phyloP scores from a whole-genome alignment of 78 protist genomes.

The Dictyostelium purpureum region DNA sequence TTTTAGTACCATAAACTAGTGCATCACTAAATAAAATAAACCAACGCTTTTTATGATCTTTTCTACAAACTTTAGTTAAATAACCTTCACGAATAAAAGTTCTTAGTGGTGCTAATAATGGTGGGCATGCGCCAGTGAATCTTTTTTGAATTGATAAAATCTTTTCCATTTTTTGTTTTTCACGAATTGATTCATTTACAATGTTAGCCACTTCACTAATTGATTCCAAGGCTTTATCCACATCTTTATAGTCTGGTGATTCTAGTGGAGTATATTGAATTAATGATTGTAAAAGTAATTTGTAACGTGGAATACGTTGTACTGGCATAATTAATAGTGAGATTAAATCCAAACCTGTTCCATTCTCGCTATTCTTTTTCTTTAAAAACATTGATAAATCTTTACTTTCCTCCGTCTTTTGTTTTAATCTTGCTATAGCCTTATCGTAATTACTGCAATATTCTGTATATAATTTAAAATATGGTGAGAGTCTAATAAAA shows the following conservation, averaged over 20 bases:
- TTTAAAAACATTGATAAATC: slow-evolving; percentile 34
- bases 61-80: slow-evolving; percentile 76
- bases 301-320: slow-evolving; percentile 70
- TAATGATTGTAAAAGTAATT: slow-evolving; percentile 25
- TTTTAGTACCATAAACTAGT: slow-evolving; percentile 54
- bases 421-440: slow-evolving; percentile 38
- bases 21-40: slow-evolving; percentile 81
- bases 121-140: slow-evolving; percentile 72
- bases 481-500: slow-evolving; percentile 51
- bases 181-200: slow-evolving; percentile 70
- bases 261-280: slow-evolving; percentile 49
- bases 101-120: slow-evolving; percentile 62
- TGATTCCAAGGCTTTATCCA: slow-evolving; percentile 38
- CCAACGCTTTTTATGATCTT: slow-evolving; percentile 80
- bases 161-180: slow-evolving; percentile 75
- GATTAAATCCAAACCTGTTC: slow-evolving; percentile 56
- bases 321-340: slow-evolving; percentile 62
- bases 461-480: slow-evolving; percentile 58
- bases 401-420: slow-evolving; percentile 18
- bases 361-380: slow-evolving; percentile 5
- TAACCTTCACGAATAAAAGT: slow-evolving; percentile 74
- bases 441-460: slow-evolving; percentile 62
- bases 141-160: slow-evolving; percentile 67
- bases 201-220: slow-evolving; percentile 51
- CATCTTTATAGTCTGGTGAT: slow-evolving; percentile 14